These are phyloP conservation scores for Boletales sp. DNA, from an alignment of 768 basidiomycete species.

Conservation along the genomic window DNA sequence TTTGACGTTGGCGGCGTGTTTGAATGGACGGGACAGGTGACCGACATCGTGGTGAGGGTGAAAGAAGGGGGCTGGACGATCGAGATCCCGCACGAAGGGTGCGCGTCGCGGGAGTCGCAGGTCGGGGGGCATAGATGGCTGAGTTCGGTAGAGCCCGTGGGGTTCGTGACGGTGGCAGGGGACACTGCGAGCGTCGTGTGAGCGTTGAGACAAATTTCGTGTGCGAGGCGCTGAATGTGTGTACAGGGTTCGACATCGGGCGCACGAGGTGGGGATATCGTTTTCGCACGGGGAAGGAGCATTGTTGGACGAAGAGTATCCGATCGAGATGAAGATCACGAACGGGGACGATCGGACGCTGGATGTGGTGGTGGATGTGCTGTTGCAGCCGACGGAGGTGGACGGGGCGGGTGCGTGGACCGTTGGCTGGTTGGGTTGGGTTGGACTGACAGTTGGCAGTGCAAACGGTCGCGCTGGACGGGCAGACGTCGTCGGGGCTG, in stretches of 20 bases:
- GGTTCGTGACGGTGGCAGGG: conserved; percentile 50
- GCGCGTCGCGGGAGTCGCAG: conserved; percentile 32
- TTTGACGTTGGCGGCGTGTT: neutral
- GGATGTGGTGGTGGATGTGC: conserved; percentile 64
- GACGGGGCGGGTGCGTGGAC: conserved; percentile 60
- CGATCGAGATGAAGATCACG: conserved; percentile 63
- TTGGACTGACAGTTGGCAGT: conserved; percentile 32
- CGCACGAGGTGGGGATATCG: conserved; percentile 53
- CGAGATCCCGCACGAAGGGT: conserved; percentile 53
- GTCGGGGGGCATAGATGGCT: conserved; percentile 49
- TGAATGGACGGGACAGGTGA: conserved; percentile 18
- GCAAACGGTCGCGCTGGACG: conserved; percentile 58
- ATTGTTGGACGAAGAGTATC: conserved; percentile 77
- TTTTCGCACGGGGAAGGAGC: conserved; percentile 65
- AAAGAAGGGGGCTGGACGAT: conserved; percentile 68
- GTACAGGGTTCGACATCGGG: conserved; percentile 56
- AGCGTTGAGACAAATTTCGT: conserved; percentile 15
- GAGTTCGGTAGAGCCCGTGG: conserved; percentile 47
- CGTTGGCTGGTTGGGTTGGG: too few relatives aligned
- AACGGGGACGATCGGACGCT: conserved; percentile 72
- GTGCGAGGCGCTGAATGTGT: neutral
- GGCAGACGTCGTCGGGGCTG: conserved; percentile 62
- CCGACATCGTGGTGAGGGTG: conserved; percentile 51
- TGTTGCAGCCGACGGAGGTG: conserved; percentile 72
- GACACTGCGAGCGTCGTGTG: conserved; percentile 48